Base-by-base conservation (phyloP, 1,284 basidiomycete species). In the Sparassis latifolia region DNA sequence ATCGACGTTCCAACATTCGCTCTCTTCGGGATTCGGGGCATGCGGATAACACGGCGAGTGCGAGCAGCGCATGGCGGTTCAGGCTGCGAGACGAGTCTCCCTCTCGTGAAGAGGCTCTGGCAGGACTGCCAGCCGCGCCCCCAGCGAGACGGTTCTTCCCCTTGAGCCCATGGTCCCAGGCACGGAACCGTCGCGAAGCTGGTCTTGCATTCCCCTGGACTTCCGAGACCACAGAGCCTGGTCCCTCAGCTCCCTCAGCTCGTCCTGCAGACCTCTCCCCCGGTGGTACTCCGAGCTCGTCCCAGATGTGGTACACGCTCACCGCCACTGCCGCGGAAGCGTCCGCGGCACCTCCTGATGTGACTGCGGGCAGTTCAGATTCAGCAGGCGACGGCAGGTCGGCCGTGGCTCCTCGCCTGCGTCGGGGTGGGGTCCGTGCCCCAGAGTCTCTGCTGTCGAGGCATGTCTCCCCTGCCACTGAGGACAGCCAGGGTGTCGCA, bases 361-460 rank as follows among this genome's bases (percentile, higher is more conserved):
- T 52, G 3, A 40, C 49, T 6, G 51, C 57, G 2, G 53, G 41
- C 20, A 52, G 51, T 10, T 48, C 51, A 7, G 61, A 60, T 27
- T 33, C 49, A 33, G 52, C 49, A 27, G 55, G 50, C 28, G 58
- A 55, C 32, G 44, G 53, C 10, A 50, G 57, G 29, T 58, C 56
- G 33, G 51, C 52, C 27, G 52, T 61, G 38, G 56, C 62, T 10
- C 79, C 79, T 10, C 73, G 81, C 46, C 65, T 84, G 41, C 76
- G 83, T 48, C 75, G 81, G 4, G 80, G 82, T 29, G 78, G 80
- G 2, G 57, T 84, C 6, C 74, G 76, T 12, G 75, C 80, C 3
- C 80, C 81, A 0, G 84, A 86, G 59, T 74, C 75, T 1, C 63
- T 83, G 53, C 58, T 79, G 4, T 66, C 75, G 31, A 70, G 74